Base-by-base conservation (phyloP, 2,329 filamentous ascomycete genomes). In the Didymellaceae sp. region DNA sequence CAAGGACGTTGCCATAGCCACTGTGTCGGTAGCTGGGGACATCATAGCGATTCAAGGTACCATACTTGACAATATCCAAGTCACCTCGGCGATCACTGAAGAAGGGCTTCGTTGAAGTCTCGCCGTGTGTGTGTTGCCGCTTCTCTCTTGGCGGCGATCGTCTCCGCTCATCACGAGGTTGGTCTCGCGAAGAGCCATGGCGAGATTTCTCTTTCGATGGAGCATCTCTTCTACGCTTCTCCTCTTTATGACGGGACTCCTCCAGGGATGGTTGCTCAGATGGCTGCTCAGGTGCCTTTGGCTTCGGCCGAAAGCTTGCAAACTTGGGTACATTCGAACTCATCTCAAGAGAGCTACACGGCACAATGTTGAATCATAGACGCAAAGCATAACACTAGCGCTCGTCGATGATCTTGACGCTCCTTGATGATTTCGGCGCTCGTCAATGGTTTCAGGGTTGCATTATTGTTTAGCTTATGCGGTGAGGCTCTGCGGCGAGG, bases 1-100 rank as follows among this genome's bases (percentile, higher is more conserved):
- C 93, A 10, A 97, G 71, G 1, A 97, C 77, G 49, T 79, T 80
- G 2, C 91, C 91, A 46, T 78, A 77, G 11, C 91, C 89, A 54
- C 77, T 76, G 5, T 90, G 86, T 54, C 81, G 80, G 67, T 95
- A 97, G 2, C 74, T 63, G 0, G 91, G 91, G 9, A 95, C 75
- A 45, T 81, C 82, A 57, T 88, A 89, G 26, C 83, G 84, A 67
- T 96, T 86, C 30, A 89, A 80, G 21, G 83, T 82, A 2, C 89
- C 90, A 68, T 92, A 97, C 20, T 82, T 81, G 34, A 88, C 72
- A 58, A 94, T 91, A 38, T 91, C 81, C 4, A 81, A 77, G 63
- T 97, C 93, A 0, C 93, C 92, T 64, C 85, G 86, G 32, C 78
- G 84, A 72, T 97, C 93, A 42, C 62, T 66, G 39, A 65, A 63